Conservation (phyloP, 306 rosid genomes). For the Vachellia pachyceras region DNA sequence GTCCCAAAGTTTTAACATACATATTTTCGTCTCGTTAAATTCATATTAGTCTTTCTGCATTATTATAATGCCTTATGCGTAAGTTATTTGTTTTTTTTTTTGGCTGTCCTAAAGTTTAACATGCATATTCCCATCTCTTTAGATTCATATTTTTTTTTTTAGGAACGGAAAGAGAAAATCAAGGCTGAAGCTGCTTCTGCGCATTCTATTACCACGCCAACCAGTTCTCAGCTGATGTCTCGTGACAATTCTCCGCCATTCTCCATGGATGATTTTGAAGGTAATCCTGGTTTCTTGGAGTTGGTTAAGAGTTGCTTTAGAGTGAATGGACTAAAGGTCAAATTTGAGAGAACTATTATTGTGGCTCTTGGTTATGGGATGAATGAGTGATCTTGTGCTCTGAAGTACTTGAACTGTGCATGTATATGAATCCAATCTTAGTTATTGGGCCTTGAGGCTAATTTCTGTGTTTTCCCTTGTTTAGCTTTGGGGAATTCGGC, state of each 20-base stretch:
- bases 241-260: constrained; percentile 61
- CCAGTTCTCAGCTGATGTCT: constrained; percentile 43
- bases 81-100: not conserved
- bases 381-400: constrained; percentile 14
- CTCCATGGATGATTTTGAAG: constrained; percentile 95
- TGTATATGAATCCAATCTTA: constrained; percentile 6
- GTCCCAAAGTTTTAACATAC: constrained; percentile 1
- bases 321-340: constrained; percentile 22
- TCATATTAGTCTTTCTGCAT: constrained; percentile 33
- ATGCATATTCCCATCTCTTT: constrained; percentile 21
- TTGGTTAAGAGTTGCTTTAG: constrained; percentile 16
- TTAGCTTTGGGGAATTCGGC: constrained; percentile 84
- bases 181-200: constrained; percentile 78
- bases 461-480: constrained; percentile 26
- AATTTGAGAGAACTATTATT: constrained; percentile 16
- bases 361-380: not conserved
- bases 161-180: constrained; percentile 80
- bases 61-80: constrained; percentile 12
- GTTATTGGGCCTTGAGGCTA: constrained; percentile 17
- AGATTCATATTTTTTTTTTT: constrained; percentile 37
- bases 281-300: constrained; percentile 49
- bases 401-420: constrained; percentile 3
- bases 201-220: constrained; percentile 51
- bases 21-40: constrained; percentile 22
- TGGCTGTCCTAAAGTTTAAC: not conserved